These are phyloP conservation scores for Diaporthe citriasiana DNA, from an alignment of 2,329 filamentous ascomycete species.

Conservation along the genomic window DNA sequence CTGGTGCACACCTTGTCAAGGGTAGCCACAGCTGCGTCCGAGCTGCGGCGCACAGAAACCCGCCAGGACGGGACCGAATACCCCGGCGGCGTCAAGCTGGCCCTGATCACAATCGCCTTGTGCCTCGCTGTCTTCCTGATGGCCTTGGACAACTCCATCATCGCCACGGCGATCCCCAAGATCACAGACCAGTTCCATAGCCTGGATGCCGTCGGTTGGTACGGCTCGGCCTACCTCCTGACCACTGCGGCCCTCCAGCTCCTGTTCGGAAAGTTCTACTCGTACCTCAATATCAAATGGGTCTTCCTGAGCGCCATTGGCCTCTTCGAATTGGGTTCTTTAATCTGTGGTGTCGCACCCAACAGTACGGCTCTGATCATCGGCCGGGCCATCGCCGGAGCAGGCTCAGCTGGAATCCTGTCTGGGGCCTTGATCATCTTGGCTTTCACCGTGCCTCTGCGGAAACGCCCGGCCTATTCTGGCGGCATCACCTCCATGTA, in stretches of 20 bases:
- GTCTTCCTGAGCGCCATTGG: constrained; percentile 54
- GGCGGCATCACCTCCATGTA: constrained; percentile 60
- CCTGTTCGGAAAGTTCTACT: constrained; percentile 56
- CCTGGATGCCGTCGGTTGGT: constrained; percentile 61
- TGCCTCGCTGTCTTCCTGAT: constrained; percentile 61
- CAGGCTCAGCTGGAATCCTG: constrained; percentile 58
- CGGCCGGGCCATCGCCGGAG: constrained; percentile 50
- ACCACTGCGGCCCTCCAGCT: constrained; percentile 56
- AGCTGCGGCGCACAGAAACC: constrained; percentile 46
- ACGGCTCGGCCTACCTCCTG: constrained; percentile 53
- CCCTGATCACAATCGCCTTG: constrained; percentile 58
- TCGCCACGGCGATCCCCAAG: constrained; percentile 56
- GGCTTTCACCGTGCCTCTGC: constrained; percentile 48
- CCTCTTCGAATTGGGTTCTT: constrained; percentile 57
- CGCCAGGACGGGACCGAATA: constrained; percentile 57
- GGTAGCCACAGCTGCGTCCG: constrained; percentile 2
- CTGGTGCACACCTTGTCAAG: background rate
- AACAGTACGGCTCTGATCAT: constrained; percentile 49
- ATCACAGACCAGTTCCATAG: constrained; percentile 57
- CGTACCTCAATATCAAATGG: constrained; percentile 57
- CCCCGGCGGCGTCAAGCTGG: constrained; percentile 53
- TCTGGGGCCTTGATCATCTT: constrained; percentile 59
- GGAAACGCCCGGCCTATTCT: constrained; percentile 47
- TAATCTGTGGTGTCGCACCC: constrained; percentile 54
- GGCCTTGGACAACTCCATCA: constrained; percentile 56